Evolutionary conservation across 2,329 filamentous ascomycete genomes (phyloP), one percentile per base, ranked within the genome.

Genomic region (Talaromyces pinophilus): DNA sequence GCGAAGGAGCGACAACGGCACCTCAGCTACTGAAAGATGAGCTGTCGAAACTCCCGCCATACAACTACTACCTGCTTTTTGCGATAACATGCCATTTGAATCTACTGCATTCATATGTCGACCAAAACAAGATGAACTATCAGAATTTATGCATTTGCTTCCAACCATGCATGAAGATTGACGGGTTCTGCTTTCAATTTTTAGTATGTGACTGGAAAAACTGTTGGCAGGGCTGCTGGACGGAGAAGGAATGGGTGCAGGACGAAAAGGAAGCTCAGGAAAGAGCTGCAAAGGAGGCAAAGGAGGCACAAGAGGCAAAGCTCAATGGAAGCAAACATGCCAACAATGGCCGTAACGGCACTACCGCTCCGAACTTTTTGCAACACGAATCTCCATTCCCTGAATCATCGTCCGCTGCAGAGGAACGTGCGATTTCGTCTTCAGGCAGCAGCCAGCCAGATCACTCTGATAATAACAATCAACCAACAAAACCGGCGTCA

Each of bases 91-190:
- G 94, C 79, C 94, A 98, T 74, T 88, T 98, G 59, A 97, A 93
- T 72, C 86, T 97, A 30, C 85, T 98, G 10, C 88, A 97, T 71
- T 93, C 92, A 1, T 94, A 96, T 77, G 91, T 93, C 28, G 92
- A 96, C 70, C 93, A 94, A 82, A 98, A 97, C 85, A 97, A 96
- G 82, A 98, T 98, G 94, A 92, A 96, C 76, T 97, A 94, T 76
- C 89, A 92, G 75, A 97, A 97, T 71, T 83, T 98, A 28, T 96
- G 93, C 80, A 96, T 97, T 72, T 98, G 94, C 81, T 97, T 97
- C 79, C 93, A 97, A 78, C 94, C 94, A 3, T 96, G 93, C 78
- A 92, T 98, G 87, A 96, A 94, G 80, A 95, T 98, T 67, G 94
- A 98, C 74, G 90, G 90, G 0, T 96, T 94, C 77, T 96, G 92